Conservation (phyloP, 2,329 filamentous ascomycete genomes). For the Pyrenophora seminiperda region DNA sequence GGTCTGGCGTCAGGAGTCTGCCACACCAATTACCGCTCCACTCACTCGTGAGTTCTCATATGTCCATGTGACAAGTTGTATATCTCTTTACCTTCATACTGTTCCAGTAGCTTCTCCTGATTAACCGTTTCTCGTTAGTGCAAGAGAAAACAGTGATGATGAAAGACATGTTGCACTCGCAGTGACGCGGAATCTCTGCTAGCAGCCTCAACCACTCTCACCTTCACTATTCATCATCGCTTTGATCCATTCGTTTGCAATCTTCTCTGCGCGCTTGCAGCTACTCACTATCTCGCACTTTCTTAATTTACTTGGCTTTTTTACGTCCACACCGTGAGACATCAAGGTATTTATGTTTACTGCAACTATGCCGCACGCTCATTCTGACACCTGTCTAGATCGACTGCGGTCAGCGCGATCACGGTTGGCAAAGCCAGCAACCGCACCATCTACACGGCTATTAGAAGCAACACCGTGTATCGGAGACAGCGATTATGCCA, state of each 20-base stretch:
- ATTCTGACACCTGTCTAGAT: neutral
- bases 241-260: neutral
- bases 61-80: too few relatives aligned
- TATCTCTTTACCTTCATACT: too few relatives aligned
- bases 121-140: too few relatives aligned
- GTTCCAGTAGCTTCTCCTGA: too few relatives aligned
- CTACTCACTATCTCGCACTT: neutral
- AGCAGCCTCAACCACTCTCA: constrained; percentile 7
- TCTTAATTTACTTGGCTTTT: neutral
- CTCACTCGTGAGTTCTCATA: neutral
- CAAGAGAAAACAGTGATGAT: too few relatives aligned
- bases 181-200: neutral
- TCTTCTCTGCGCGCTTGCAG: neutral
- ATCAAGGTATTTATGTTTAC: neutral
- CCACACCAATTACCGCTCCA: too few relatives aligned
- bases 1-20: too few relatives aligned
- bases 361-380: neutral
- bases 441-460: neutral
- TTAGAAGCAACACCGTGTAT: neutral
- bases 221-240: neutral
- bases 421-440: neutral
- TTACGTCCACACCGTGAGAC: neutral
- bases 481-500: constrained; percentile 17
- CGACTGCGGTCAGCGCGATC: neutral
- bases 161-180: neutral